Base-by-base conservation (phyloP, 176 grass and related monocot species). In the Lolium multiflorum region DNA sequence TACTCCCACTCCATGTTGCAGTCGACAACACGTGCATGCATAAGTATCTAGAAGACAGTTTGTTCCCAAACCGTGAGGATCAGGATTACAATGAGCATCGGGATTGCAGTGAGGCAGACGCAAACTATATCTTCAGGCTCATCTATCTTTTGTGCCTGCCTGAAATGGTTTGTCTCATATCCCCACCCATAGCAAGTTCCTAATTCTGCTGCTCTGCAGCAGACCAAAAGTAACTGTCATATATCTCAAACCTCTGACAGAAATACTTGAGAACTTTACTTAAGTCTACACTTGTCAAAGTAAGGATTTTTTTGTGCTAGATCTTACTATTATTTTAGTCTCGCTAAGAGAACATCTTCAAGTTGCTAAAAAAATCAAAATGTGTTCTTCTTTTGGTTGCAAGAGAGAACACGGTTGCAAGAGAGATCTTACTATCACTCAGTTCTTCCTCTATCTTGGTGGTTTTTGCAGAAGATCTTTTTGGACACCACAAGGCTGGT, bases 1-100 rank as follows among this genome's bases (percentile, higher is more conserved):
- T 85, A 14, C 83, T 85, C 26, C 83, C 73, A 7, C 83, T 77
- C 20, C 83, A 85, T 85, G 73, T 77, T 55, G 83, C 73, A 17
- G 31, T 67, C 24, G 73, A 85, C 3, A 77, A 77, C 44, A 67
- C 73, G 52, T 77, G 83, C 60, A 37, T 55, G 46, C 83, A 85
- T 18, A 85, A 65, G 72, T 85, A 85, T 77, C 28, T 85, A 12
- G 73, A 85, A 35, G 83, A 77, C 18, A 54, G 25, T 77, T 17
- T 63, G 26, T 85, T 77, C 14, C 61, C 20, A 21, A 10, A 41
- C 7, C 11, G 65, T 39, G 59, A 84, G 57, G 6, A 58, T n/a
- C 18, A 7, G 18, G 18, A 26, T 63, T 7, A 57, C 55, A 18
- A 57, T 1, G 2, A 55, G 4, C 52, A 55, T 55, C 16, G 15